Evolutionary conservation across 2,329 filamentous ascomycete genomes (phyloP).

Genomic region (Davidsoniella virescens): DNA sequence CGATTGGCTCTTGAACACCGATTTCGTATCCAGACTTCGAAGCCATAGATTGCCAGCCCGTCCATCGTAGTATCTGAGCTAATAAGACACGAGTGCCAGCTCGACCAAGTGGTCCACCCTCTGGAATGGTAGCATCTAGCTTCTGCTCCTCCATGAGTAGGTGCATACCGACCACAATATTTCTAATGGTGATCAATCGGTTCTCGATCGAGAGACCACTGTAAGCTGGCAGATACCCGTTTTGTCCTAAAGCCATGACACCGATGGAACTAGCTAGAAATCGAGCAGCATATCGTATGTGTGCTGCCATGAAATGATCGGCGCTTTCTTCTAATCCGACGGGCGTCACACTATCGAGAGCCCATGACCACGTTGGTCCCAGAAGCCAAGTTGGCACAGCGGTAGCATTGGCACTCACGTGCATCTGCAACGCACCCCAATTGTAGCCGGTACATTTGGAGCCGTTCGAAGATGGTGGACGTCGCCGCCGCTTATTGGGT

Average conservation of each 20-base stretch:
- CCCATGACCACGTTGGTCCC: slow-evolving; percentile 54
- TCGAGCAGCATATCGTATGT: slow-evolving; percentile 44
- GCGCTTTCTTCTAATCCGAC: slow-evolving; percentile 15
- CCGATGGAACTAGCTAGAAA: slow-evolving; percentile 48
- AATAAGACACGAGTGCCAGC: slow-evolving; percentile 53
- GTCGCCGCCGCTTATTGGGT: no score
- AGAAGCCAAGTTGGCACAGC: slow-evolving; percentile 42
- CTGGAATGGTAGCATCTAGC: slow-evolving; percentile 43
- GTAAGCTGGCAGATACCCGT: slow-evolving; percentile 51
- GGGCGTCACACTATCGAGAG: slow-evolving; percentile 35
- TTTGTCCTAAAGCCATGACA: slow-evolving; percentile 31
- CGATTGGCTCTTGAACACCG: slow-evolving; percentile 33
- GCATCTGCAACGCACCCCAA: slow-evolving; percentile 32
- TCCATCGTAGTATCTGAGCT: slow-evolving; percentile 67
- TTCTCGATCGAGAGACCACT: slow-evolving; percentile 34
- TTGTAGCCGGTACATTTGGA: slow-evolving; percentile 15
- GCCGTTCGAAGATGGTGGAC: no score
- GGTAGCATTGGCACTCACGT: slow-evolving; percentile 31
- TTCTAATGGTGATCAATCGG: slow-evolving; percentile 44
- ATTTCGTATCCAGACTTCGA: slow-evolving; percentile 29
- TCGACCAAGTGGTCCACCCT: slow-evolving; percentile 27
- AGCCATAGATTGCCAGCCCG: slow-evolving; percentile 47
- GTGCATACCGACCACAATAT: slow-evolving; percentile 63
- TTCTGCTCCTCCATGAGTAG: slow-evolving; percentile 82
- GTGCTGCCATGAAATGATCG: slow-evolving; percentile 29